Conservation (phyloP, 73 alveolate species). For the Tetrahymena borealis region DNA sequence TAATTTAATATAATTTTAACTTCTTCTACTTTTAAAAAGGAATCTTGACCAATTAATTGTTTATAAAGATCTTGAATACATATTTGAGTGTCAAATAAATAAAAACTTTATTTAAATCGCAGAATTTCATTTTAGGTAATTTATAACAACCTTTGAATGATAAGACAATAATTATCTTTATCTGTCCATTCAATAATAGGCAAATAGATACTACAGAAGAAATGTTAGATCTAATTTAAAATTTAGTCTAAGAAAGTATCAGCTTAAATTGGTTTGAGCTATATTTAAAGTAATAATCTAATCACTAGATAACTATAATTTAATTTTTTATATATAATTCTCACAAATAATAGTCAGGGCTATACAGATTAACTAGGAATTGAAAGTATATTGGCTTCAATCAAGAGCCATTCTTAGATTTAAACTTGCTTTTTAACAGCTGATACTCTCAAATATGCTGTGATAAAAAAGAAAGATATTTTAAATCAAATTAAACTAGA, state of each 20-base stretch:
- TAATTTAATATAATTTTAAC: background rate
- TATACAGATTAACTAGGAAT: background rate
- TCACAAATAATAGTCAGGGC: background rate
- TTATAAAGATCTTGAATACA: background rate
- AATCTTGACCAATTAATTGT: background rate
- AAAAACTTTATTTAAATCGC: background rate
- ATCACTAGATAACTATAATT: too few relatives aligned
- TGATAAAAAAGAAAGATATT: background rate
- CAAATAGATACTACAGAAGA: background rate
- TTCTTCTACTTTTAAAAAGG: background rate
- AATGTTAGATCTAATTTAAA: background rate
- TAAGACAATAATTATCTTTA: background rate
- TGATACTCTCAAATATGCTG: background rate
- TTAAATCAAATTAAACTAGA: background rate
- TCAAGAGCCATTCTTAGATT: background rate
- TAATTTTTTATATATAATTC: background rate
- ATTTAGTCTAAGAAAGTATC: background rate
- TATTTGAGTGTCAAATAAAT: background rate
- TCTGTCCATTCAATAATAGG: background rate
- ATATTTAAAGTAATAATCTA: background rate
- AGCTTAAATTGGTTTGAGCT: background rate
- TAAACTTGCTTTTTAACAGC: background rate
- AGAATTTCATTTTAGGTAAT: background rate
- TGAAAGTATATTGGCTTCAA: background rate
- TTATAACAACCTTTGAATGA: background rate